A percentile compares a stretch with the other conserved stretches of the same genome.
These are phyloP conservation scores for Cephalotrichum gorgonifer DNA, from an alignment of 2,329 filamentous ascomycete genomes.

Conservation along the genomic window DNA sequence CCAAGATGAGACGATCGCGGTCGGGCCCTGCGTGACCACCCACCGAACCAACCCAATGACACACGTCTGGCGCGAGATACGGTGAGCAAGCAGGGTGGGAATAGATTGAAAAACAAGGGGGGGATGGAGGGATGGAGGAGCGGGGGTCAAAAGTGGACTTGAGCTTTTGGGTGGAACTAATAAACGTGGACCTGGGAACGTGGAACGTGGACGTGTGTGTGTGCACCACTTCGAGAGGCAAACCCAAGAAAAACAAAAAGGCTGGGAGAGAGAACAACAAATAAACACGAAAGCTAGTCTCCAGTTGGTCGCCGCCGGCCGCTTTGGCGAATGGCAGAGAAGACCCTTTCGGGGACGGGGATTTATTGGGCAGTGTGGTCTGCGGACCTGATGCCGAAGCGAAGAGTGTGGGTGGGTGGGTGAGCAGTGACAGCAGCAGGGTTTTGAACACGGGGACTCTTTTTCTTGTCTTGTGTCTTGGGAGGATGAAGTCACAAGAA, in stretches of 20 bases:
- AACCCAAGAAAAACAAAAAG: neutral
- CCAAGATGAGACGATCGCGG: neutral
- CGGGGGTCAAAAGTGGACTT: neutral
- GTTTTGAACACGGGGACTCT: too few relatives aligned
- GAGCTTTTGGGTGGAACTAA: too few relatives aligned
- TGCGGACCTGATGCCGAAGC: too few relatives aligned
- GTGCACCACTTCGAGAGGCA: too few relatives aligned
- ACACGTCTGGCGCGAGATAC: neutral
- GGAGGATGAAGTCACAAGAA: too few relatives aligned
- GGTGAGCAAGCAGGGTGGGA: neutral
- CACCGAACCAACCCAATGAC: too few relatives aligned
- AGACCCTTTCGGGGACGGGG: neutral
- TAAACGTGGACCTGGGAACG: too few relatives aligned
- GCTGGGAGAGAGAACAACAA: constrained; percentile 2
- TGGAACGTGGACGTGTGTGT: neutral
- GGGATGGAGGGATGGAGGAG: neutral
- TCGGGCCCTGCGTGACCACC: constrained; percentile 2
- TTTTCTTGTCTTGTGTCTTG: too few relatives aligned
- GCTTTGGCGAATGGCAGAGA: neutral
- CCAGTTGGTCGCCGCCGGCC: neutral
- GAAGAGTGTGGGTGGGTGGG: too few relatives aligned
- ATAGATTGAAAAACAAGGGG: neutral
- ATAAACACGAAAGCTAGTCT: neutral
- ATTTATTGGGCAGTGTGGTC: too few relatives aligned
- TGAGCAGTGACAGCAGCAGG: too few relatives aligned